Conservation (phyloP, 345 rosid species). For the Populus nigra region DNA sequence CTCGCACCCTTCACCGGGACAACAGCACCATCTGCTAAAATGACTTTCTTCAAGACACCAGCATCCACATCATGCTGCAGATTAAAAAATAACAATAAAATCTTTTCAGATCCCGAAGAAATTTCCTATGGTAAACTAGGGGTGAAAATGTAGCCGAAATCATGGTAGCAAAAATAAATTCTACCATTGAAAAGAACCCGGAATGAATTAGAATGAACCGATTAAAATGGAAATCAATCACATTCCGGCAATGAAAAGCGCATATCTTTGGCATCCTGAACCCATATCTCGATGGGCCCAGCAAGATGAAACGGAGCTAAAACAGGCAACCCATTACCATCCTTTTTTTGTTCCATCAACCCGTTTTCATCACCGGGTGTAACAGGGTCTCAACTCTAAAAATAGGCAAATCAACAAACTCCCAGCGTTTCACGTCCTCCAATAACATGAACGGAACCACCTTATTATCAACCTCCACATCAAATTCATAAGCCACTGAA, state of each 20-base stretch:
- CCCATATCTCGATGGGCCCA: slow-evolving; percentile 97
- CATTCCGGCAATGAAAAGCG: slow-evolving; percentile 74
- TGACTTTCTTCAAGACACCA: slow-evolving; percentile 84
- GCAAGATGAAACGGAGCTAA: slow-evolving; percentile 91
- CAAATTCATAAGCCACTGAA: slow-evolving; percentile 80
- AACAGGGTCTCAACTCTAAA: slow-evolving; percentile 45
- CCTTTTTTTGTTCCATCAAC: slow-evolving; percentile 45
- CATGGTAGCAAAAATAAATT: background rate
- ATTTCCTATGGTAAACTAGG: background rate
- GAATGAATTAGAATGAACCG: background rate
- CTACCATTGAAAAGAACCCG: background rate
- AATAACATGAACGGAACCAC: slow-evolving; percentile 77
- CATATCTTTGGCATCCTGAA: slow-evolving; percentile 87
- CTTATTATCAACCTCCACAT: slow-evolving; percentile 62
- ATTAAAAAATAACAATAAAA: background rate
- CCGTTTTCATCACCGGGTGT: slow-evolving; percentile 29
- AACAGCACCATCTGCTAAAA: slow-evolving; percentile 84
- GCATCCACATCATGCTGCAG: slow-evolving; percentile 97
- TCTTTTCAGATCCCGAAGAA: background rate
- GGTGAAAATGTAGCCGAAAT: background rate
- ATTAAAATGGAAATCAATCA: background rate
- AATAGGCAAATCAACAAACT: slow-evolving; percentile 78
- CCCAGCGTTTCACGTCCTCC: slow-evolving; percentile 93
- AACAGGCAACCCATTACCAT: slow-evolving; percentile 47
- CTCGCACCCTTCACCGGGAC: slow-evolving; percentile 93